phyloP scores from a whole-genome alignment of 106 monocot species.

The Phalaenopsis aphrodite region DNA sequence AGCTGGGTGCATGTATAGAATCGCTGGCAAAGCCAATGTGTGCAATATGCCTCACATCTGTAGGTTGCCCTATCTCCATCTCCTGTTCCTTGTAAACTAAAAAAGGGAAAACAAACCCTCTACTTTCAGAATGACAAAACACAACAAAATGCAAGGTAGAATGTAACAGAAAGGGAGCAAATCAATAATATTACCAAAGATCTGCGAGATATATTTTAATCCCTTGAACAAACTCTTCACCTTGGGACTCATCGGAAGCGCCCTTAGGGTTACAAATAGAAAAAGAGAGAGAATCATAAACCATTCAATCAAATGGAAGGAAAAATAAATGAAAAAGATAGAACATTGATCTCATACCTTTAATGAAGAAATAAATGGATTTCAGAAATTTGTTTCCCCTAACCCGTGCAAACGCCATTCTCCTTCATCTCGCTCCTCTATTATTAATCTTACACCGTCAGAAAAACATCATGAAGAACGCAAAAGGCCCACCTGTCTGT shows the following conservation, averaged over 20 bases:
- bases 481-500: not conserved
- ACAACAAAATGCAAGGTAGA: not conserved
- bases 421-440: not conserved
- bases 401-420: not conserved
- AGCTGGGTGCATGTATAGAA: constrained; percentile 45
- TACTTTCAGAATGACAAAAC: not conserved
- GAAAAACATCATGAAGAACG: not conserved
- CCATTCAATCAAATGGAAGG: not conserved
- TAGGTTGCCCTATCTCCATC: constrained; percentile 74
- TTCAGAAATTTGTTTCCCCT: not conserved
- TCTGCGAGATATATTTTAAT: constrained; percentile 55
- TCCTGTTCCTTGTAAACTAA: constrained; percentile 55
- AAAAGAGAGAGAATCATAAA: not conserved
- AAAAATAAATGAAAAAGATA: not conserved
- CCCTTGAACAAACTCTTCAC: constrained; percentile 77
- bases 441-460: not conserved
- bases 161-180: not conserved
- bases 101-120: constrained; percentile 1
- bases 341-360: not conserved
- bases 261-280: not conserved
- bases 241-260: constrained; percentile 30
- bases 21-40: constrained; percentile 57
- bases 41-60: constrained; percentile 73
- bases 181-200: constrained; percentile 40
- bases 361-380: not conserved